Conservation (phyloP, 2,329 filamentous ascomycete genomes). For the Cadophora sp. region DNA sequence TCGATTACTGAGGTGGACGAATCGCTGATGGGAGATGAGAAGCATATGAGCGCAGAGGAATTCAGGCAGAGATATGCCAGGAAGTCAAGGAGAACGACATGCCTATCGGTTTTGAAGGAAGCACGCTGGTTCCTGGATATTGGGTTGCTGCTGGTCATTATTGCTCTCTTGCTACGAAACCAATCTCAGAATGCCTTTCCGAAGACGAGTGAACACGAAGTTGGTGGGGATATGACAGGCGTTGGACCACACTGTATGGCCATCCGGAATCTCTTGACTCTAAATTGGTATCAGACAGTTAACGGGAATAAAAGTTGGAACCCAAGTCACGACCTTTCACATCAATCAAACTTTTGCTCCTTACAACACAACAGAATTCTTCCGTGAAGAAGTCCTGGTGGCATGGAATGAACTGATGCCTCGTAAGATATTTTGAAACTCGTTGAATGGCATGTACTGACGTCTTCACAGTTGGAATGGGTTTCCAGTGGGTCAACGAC, state of each 20-base stretch:
- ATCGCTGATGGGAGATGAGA: conserved; percentile 50
- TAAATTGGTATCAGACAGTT: conserved; percentile 15
- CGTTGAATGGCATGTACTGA: background rate
- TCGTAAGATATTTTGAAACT: conserved; percentile 38
- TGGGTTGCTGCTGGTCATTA: conserved; percentile 48
- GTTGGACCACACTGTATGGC: conserved; percentile 47
- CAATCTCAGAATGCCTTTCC: conserved; percentile 36
- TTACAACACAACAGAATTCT: conserved; percentile 49
- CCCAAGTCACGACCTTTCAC: conserved; percentile 49
- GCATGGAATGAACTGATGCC: conserved; percentile 52
- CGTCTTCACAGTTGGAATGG: conserved; percentile 44
- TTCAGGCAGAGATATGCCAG: conserved; percentile 33
- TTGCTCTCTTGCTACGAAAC: conserved; percentile 47
- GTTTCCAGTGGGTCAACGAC: conserved; percentile 48
- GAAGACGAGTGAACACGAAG: conserved; percentile 42
- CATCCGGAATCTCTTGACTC: background rate
- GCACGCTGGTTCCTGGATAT: conserved; percentile 51
- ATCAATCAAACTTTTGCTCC: conserved; percentile 50
- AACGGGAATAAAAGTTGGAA: conserved; percentile 42
- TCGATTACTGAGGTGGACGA: conserved; percentile 52
- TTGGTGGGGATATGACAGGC: conserved; percentile 49
- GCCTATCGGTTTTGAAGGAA: conserved; percentile 43
- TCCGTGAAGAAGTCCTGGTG: conserved; percentile 46
- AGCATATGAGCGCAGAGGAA: conserved; percentile 46
- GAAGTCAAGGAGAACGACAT: conserved; percentile 35